These are phyloP conservation scores for Acanthochlamys bracteata DNA, from an alignment of 106 monocot species.

Conservation along the genomic window DNA sequence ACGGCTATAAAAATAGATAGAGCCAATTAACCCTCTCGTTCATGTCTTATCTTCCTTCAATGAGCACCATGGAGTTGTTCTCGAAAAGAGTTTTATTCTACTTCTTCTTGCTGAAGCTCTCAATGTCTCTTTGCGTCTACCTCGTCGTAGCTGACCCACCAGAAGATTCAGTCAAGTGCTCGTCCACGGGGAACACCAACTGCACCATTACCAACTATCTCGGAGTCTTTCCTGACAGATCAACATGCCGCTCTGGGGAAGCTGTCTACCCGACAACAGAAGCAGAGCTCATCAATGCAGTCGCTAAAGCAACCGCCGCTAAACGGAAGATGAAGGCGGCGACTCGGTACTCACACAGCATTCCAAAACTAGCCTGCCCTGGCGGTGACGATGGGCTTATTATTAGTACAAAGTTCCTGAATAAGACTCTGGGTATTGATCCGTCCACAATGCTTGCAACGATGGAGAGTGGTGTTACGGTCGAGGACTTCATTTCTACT, in stretches of 20 bases:
- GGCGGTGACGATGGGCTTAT: slow-evolving; percentile 27
- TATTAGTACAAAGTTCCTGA: slow-evolving; percentile 35
- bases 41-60: no score
- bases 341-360: slow-evolving; percentile 37
- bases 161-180: slow-evolving; percentile 21
- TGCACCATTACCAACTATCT: slow-evolving; percentile 51
- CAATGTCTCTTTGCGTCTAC: not conserved
- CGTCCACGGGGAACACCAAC: slow-evolving; percentile 8
- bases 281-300: slow-evolving; percentile 22
- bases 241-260: slow-evolving; percentile 18
- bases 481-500: slow-evolving; percentile 22
- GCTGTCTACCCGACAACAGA: slow-evolving; percentile 28
- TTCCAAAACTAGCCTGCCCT: slow-evolving; percentile 54
- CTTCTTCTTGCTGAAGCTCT: not conserved
- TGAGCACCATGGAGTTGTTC: no score
- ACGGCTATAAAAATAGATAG: no score
- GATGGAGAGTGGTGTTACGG: slow-evolving; percentile 25
- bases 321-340: slow-evolving; percentile 38
- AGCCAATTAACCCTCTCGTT: no score
- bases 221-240: slow-evolving; percentile 36
- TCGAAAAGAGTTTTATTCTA: no score
- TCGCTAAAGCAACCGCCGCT: slow-evolving; percentile 18
- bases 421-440: slow-evolving; percentile 20
- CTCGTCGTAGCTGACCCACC: slow-evolving; percentile 15
- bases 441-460: slow-evolving; percentile 13